Evolutionary conservation across 371 early-diverging fungal genomes (phyloP).

Genomic region (Saksenaea oblongispora): DNA sequence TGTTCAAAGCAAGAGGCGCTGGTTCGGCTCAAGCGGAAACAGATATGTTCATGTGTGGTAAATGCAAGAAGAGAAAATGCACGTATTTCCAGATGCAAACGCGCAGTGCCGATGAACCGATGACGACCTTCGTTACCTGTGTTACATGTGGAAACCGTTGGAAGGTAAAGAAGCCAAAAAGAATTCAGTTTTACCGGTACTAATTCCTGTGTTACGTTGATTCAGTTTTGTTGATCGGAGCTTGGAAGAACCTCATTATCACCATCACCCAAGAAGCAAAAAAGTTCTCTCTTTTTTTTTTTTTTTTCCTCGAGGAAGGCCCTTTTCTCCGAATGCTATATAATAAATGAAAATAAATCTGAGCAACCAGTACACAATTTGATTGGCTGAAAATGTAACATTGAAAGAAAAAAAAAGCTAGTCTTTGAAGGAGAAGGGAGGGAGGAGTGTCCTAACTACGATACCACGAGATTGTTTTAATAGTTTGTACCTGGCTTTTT

Average conservation of each 20-base stretch:
- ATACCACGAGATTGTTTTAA: too few species aligned
- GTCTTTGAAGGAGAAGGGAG: too few species aligned
- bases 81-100: constrained; percentile 94
- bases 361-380: too few species aligned
- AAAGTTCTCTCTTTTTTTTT: too few species aligned
- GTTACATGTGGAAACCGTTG: constrained; percentile 81
- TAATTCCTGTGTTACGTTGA: not conserved
- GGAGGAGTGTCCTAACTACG: too few species aligned
- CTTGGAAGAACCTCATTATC: not conserved
- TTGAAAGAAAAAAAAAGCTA: too few species aligned
- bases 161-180: constrained; percentile 54
- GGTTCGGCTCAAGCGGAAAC: constrained; percentile 83
- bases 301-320: too few species aligned
- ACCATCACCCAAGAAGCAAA: not conserved
- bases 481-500: too few species aligned
- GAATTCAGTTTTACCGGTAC: not conserved
- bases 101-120: constrained; percentile 98
- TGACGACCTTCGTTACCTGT: constrained; percentile 96
- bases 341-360: too few species aligned
- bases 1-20: constrained; percentile 84
- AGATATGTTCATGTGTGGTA: constrained; percentile 94
- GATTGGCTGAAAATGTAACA: too few species aligned
- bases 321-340: too few species aligned
- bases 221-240: constrained; percentile 3
- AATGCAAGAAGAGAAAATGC: constrained; percentile 88